phyloP scores from a whole-genome alignment of 2,329 filamentous ascomycete species.

The Diplodia sapinea region DNA sequence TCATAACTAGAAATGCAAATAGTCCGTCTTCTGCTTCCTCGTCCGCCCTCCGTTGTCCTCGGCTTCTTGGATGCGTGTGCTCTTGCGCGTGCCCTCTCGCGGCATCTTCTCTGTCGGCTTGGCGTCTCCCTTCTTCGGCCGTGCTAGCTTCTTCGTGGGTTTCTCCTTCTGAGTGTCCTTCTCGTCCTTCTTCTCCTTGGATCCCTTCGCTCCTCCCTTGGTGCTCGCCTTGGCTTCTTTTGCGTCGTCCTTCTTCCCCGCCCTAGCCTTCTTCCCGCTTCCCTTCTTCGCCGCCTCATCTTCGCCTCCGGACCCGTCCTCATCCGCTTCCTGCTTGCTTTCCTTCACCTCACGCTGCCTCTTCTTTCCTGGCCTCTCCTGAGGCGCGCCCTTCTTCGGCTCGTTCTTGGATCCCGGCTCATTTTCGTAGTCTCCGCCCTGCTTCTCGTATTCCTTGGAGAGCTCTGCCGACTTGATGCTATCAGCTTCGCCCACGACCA shows the following conservation, averaged over 20 bases:
- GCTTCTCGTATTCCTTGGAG: constrained; percentile 52
- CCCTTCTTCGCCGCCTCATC: constrained; percentile 16
- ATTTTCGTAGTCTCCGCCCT: constrained; percentile 51
- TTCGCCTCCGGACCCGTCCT: constrained; percentile 30
- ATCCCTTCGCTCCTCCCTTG: constrained; percentile 28
- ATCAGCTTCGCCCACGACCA: not conserved
- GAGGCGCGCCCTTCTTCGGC: constrained; percentile 50
- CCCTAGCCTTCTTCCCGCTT: constrained; percentile 31
- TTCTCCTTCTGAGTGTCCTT: not conserved
- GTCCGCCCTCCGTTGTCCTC: not conserved
- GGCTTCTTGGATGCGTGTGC: constrained; percentile 32
- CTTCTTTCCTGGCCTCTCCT: constrained; percentile 43
- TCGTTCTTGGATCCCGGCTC: constrained; percentile 52
- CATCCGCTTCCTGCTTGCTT: constrained; percentile 29
- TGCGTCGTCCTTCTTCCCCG: constrained; percentile 26
- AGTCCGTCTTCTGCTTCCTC: constrained; percentile 17
- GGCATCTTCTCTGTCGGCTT: constrained; percentile 9
- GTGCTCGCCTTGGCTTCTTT: constrained; percentile 8
- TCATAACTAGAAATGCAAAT: constrained; percentile 1
- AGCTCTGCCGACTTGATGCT: constrained; percentile 47
- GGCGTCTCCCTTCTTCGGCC: constrained; percentile 4
- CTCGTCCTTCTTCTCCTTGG: constrained; percentile 42
- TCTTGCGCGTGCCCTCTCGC: constrained; percentile 36
- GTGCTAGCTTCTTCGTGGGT: constrained; percentile 20
- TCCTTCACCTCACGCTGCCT: constrained; percentile 35